Base-by-base conservation (phyloP, 2,329 filamentous ascomycete genomes). In the Conoideocrella luteorostrata region DNA sequence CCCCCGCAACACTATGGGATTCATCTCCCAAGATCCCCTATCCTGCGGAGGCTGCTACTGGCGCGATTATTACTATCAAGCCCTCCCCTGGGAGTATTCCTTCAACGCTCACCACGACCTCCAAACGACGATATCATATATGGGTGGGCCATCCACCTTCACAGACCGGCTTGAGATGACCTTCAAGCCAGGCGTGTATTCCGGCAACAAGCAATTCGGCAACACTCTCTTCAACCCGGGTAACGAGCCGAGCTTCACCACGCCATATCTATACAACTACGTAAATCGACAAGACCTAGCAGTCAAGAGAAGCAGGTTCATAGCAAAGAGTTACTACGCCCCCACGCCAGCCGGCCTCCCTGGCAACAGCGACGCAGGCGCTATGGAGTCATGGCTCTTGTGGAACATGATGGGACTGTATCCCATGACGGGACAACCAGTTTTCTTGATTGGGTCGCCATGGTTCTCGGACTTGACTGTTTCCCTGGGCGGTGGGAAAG, bases 31-130 rank as follows among this genome's bases (percentile, higher is more conserved):
- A 46, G 71, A 84, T 54, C 79, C 80, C 1, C 56, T 80, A 13
- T 62, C 59, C 22, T 83, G 80, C 50, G 76, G 72, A 7, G 78
- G 77, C 2, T 86, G 82, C 61, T 84, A 85, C 60, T 85, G 82
- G 81, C 68, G 63, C 3, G 75, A 82, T 52, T 64, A 68, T 12
- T 63, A 67, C 52, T 84, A 84, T 55, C 70, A 84, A 58, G 80
- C 68, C 9, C 69, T 74, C 7, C 74, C 80, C 0, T 82, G 78
- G 70, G 77, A 81, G 43, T 86, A 86, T 62, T 78, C 74, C 5
- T 81, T 83, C 68, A 82, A 81, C 47, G 75, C 79, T n/a, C 75
- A 82, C 39, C 82, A 86, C 58, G 82, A 87, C 58, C 66, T 83
- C 45, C 61, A 66, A 21, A 66, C 69, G 18, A 59, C 83, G 42